phyloP scores from a whole-genome alignment of 768 basidiomycete genomes.

The Holtermanniella nyarrowii region DNA sequence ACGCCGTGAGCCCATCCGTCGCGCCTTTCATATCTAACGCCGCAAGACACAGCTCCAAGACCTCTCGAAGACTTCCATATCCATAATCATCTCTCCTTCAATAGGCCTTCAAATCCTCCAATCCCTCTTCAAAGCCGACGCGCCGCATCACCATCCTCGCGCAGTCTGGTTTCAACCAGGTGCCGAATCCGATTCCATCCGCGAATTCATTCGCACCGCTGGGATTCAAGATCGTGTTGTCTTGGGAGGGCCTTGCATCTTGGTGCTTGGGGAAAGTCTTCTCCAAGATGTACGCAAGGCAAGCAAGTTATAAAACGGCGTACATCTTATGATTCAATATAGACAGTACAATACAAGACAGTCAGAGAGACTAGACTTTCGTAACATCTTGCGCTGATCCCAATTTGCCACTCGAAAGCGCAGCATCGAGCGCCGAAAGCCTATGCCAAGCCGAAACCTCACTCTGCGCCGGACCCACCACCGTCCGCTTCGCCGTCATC shows the following conservation, averaged over 20 bases:
- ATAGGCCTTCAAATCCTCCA: slow-evolving; percentile 22
- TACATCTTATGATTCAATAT: too few relatives aligned
- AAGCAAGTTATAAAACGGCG: too few relatives aligned
- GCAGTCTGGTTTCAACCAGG: slow-evolving; percentile 85
- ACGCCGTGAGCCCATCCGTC: slow-evolving; percentile 15
- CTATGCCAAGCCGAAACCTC: slow-evolving; percentile 5
- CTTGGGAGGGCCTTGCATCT: slow-evolving; percentile 70
- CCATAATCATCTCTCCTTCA: slow-evolving; percentile 29
- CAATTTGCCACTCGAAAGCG: too few relatives aligned
- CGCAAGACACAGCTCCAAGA: slow-evolving; percentile 12
- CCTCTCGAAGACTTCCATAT: slow-evolving; percentile 26
- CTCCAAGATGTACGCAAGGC: background rate
- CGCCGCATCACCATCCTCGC: slow-evolving; percentile 48
- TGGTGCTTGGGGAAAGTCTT: slow-evolving; percentile 57
- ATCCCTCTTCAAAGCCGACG: slow-evolving; percentile 16
- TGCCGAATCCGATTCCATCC: slow-evolving; percentile 59
- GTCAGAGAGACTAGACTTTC: too few relatives aligned
- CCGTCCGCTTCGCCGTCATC: background rate
- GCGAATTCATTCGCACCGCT: slow-evolving; percentile 56
- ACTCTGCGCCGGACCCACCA: slow-evolving; percentile 1
- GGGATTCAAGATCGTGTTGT: slow-evolving; percentile 59
- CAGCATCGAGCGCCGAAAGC: too few relatives aligned
- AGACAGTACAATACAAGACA: too few relatives aligned
- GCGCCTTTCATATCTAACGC: background rate
- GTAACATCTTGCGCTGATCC: too few relatives aligned